Evolutionary conservation across 1,284 basidiomycete species (phyloP), one percentile per base, ranked within the genome.

Genomic region (Leucoagaricus sp.): DNA sequence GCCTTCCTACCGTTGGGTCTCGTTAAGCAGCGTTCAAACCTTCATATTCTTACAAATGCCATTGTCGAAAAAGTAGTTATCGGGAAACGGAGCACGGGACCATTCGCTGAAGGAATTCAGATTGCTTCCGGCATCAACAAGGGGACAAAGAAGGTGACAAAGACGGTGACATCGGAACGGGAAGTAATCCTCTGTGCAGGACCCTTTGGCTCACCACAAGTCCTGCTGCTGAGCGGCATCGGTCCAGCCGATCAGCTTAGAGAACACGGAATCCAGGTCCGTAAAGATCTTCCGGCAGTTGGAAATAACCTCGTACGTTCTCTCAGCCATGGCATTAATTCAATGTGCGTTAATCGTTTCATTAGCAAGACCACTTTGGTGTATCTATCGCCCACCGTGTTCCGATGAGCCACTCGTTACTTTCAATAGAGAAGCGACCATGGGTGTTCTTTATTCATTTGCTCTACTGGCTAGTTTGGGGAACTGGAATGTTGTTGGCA

Each of bases 171-270:
- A 19, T 40, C 45, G n/a, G 36, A 23, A 31, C 53, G 25, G 6
- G 53, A 55, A 10, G 41, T 55, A 21, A 31, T 55, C 12, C 44
- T 55, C 26, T 48, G 45, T 10, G 53, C 33, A 31, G 53, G 53
- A 8, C 33, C 44, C 3, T 55, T 55, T 29, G 46, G 53, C 48
- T 48, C 59, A 3, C 59, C 64, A 9, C 69, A 90, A 72, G 78
- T 91, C 41, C 76, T 93, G 21, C 79, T 89, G 77, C 74, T 89
- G 42, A 75, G 73, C 25, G 75, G 75, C 17, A 66, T 77, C 15
- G 76, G 76, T 1, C 69, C 72, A 23, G 62, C 63, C 5, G 62
- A 65, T 1, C 66, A 76, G 38, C 66, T 76, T 7, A 61, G 64
- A 34, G 62, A 69, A 19, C 64, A 68, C 38, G 64, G 63, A 12